Base-by-base conservation (phyloP, 2,329 filamentous ascomycete genomes). In the Cadophora luteo-olivacea region DNA sequence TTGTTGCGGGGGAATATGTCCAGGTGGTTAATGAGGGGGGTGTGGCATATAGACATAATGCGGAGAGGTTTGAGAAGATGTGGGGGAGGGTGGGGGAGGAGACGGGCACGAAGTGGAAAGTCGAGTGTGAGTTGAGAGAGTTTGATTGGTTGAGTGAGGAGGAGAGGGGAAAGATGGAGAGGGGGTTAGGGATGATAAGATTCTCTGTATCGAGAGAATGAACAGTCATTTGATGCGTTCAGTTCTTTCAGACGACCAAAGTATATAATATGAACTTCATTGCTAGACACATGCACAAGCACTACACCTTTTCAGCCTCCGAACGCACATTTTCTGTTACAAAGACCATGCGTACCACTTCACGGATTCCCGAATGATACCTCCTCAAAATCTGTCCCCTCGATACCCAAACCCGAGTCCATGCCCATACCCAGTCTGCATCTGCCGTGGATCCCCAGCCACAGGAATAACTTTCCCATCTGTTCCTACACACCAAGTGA, bases 31-130 rank as follows among this genome's bases (percentile, higher is more conserved):
- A 66, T 32, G 24, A 38, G 33, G 22, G 64, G 4, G 65, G 61
- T 1, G 57, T 45, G 38, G 67, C 70, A 48, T 73, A 54, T 29
- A 68, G 64, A 29, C 72, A 73, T 61, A 70, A 71, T 64, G 61
- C 49, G 1, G 68, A 67, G 48, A 73, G 69, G 32, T 72, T 73
- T 45, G 38, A 70, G 66, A 68, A 67, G 61, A 68, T 74, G 69
- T 74, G 72, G 72, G 51, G 54, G 9, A 68, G 70, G 5, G 68
- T 74, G 16, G 73, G 73, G 6, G 54, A 70, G 52, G 67, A 58
- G 32, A 76, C 77, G 2, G 72, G 70, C n/a, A 77, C 73, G 1
- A 51, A 55, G 33, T 79, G 76, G 76, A 60, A 67, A 3, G 74
- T 77, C 3, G 51, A 62, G 4, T 33, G 25, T 25, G 41, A 49